Percentiles rank a stretch among this genome's conserved stretches.
phyloP scores from a whole-genome alignment of 805 yeast genomes.

The Barnettozyma wickerhamii region DNA sequence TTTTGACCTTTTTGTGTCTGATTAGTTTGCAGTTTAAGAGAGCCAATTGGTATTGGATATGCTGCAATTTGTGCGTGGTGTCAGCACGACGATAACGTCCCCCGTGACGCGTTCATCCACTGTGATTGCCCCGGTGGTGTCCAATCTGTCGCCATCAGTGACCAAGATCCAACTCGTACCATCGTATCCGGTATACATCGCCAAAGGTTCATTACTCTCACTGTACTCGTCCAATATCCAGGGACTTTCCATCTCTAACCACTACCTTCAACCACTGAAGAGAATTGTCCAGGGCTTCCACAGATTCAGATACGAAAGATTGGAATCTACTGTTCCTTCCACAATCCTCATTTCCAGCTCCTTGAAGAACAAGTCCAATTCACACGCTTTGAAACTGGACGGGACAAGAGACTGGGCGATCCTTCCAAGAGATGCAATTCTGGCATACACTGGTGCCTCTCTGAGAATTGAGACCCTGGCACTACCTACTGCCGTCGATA shows the following conservation, averaged over 20 bases:
- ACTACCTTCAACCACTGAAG: conserved; percentile 33
- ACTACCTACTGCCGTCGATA: conserved; percentile 35
- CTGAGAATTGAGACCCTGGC: conserved; percentile 34
- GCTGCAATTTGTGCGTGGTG: neutral
- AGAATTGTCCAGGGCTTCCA: conserved; percentile 42
- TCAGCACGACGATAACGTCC: neutral
- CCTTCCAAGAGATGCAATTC: conserved; percentile 42
- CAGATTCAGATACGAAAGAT: conserved; percentile 40
- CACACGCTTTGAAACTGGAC: conserved; percentile 37
- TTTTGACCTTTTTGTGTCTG: too few relatives aligned
- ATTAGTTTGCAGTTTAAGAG: too few relatives aligned
- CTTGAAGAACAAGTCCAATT: conserved; percentile 6
- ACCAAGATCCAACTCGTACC: conserved; percentile 52
- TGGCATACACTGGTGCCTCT: conserved; percentile 51
- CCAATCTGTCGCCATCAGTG: conserved; percentile 35
- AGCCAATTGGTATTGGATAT: too few relatives aligned
- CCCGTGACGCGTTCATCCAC: conserved; percentile 1
- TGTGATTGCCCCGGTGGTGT: neutral
- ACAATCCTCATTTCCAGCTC: conserved; percentile 14
- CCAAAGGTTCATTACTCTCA: conserved; percentile 46
- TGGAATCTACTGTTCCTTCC: conserved; percentile 33
- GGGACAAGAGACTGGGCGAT: conserved; percentile 64
- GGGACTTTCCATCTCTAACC: conserved; percentile 13
- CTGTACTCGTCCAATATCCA: conserved; percentile 33
- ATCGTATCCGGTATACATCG: conserved; percentile 48